Base-by-base conservation (phyloP, 1,284 basidiomycete species). In the Anthracocystis setariae region DNA sequence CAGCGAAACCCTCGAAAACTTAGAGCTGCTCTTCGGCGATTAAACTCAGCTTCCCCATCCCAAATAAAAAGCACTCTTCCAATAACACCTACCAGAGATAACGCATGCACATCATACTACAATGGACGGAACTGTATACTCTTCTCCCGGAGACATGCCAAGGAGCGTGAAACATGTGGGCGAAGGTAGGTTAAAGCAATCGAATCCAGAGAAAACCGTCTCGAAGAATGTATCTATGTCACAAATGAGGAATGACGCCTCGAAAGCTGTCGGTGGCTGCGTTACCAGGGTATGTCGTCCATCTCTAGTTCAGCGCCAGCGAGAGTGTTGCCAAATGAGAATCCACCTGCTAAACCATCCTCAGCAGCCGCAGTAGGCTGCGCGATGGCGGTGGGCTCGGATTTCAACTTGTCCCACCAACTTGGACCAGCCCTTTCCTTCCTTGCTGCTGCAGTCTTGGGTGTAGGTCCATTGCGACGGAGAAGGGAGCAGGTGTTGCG, bases 11-110 rank as follows among this genome's bases (percentile, higher is more conserved):
- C 45, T 80, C 35, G 67, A 74, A 47, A 79, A 81, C 42, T 33
- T 81, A n/a, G 76, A 77, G 40, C 38, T 80, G 21, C 62, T 81
- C 8, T 81, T 81, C 50, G 69, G 55, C 10, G 69, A 67, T 17
- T 73, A 27, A 29, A 12, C 29, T 29, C 29, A 29, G 29, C n/a
- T n/a, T n/a, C n/a, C n/a, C n/a, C n/a, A n/a, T n/a, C n/a, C n/a
- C n/a, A n/a, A n/a, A n/a, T n/a, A n/a, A n/a, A n/a, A n/a, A n/a
- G n/a, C n/a, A n/a, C n/a, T n/a, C n/a, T n/a, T n/a, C n/a, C n/a
- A n/a, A n/a, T n/a, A n/a, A 35, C 8, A n/a, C 15, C 15, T 12
- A 39, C 38, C 38, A 39, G 8, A 8, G 17, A 39, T 2, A 39
- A 15, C 8, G 29, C 12, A 29, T 29, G 29, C 29, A 29, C n/a